phyloP scores from a whole-genome alignment of 345 rosid genomes.

The Viola odorata region DNA sequence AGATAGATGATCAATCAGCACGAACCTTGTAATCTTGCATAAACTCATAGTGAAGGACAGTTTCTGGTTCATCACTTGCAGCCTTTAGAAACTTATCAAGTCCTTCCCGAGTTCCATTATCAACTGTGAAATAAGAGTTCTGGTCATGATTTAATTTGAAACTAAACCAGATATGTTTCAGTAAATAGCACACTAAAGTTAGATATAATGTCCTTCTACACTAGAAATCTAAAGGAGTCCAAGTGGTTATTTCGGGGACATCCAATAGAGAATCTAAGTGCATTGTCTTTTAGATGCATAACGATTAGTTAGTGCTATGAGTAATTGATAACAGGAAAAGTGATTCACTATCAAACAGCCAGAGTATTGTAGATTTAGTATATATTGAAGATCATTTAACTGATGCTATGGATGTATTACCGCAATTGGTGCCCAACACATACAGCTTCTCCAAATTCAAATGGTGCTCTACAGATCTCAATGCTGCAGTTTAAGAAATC shows the following conservation, averaged over 20 bases:
- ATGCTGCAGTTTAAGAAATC: slow-evolving; percentile 87
- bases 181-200: no score
- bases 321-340: no score
- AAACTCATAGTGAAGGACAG: slow-evolving; percentile 92
- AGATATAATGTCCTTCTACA: no score
- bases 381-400: no score
- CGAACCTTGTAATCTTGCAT: slow-evolving; percentile 98
- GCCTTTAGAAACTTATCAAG: slow-evolving; percentile 89
- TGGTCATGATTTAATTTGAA: slow-evolving; percentile 7
- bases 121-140: slow-evolving; percentile 49
- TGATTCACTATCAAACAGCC: no score
- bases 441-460: slow-evolving; percentile 88
- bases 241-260: no score
- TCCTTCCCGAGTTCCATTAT: slow-evolving; percentile 94
- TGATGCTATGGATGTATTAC: slow-evolving; percentile 28
- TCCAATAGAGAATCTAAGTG: no score
- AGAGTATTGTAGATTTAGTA: no score
- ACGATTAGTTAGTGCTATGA: no score
- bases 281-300: no score
- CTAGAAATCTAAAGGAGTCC: neutral
- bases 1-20: neutral
- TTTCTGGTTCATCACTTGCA: slow-evolving; percentile 87
- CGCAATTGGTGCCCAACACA: slow-evolving; percentile 94
- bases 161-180: no score
- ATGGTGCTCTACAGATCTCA: slow-evolving; percentile 86